phyloP scores from a whole-genome alignment of 179 eudicot genomes.

The Vitellaria paradoxa region DNA sequence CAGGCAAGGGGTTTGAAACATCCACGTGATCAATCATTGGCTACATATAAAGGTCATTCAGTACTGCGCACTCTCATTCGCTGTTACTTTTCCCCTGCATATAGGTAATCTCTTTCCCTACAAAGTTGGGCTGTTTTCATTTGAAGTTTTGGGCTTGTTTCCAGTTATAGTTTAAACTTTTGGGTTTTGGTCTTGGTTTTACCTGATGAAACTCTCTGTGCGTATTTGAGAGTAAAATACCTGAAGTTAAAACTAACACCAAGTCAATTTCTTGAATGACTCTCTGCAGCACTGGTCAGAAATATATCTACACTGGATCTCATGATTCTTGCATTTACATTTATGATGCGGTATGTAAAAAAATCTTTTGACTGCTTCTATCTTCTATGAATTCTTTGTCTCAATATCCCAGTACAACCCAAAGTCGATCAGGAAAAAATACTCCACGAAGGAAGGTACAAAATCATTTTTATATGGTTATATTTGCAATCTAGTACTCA shows the following conservation, averaged over 20 bases:
- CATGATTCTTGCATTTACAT: constrained; percentile 69
- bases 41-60: constrained; percentile 74
- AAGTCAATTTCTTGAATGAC: background rate
- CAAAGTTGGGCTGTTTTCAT: too few species aligned
- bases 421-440: background rate
- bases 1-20: constrained; percentile 42
- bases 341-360: constrained; percentile 68
- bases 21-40: constrained; percentile 65
- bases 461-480: background rate
- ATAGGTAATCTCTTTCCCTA: constrained; percentile 33
- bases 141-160: too few species aligned
- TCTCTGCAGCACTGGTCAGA: constrained; percentile 77
- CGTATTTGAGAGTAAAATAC: background rate
- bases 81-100: constrained; percentile 78
- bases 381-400: background rate
- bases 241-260: background rate
- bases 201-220: background rate
- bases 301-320: constrained; percentile 90
- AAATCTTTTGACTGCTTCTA: background rate
- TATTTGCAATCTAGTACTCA: background rate
- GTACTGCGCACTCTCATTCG: constrained; percentile 84
- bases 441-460: background rate
- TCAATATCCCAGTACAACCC: background rate
- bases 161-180: background rate
- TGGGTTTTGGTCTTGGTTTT: background rate